Percentiles rank a stretch among this genome's conserved stretches.
phyloP scores from a whole-genome alignment of 495 filamentous ascomycete genomes.

The Neurospora discreta region DNA sequence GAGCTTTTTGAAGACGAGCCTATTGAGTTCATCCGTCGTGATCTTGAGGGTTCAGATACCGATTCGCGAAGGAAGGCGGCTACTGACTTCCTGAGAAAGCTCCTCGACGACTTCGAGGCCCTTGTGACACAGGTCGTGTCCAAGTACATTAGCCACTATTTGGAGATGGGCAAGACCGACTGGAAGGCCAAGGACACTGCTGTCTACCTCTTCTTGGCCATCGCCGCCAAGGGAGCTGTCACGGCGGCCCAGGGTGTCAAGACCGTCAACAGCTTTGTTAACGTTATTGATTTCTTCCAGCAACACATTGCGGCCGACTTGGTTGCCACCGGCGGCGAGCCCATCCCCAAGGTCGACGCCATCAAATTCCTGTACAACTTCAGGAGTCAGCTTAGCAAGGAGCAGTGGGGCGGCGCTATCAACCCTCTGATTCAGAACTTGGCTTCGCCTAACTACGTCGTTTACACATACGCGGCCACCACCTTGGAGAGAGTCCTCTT shows the following conservation, averaged over 20 bases:
- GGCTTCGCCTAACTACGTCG: constrained; percentile 77
- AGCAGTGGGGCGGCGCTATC: constrained; percentile 80
- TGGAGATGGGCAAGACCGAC: constrained; percentile 54
- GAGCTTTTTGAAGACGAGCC: constrained; percentile 98
- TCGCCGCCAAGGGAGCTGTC: constrained; percentile 79
- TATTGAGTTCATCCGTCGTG: constrained; percentile 93
- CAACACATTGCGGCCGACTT: constrained; percentile 79
- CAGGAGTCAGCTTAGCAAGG: constrained; percentile 75
- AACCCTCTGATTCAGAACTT: constrained; percentile 84
- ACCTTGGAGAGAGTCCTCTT: constrained; percentile 81
- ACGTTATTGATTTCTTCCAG: constrained; percentile 88
- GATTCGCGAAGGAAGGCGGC: constrained; percentile 86
- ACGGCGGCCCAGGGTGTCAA: constrained; percentile 81
- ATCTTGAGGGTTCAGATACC: constrained; percentile 91
- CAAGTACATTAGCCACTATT: constrained; percentile 73
- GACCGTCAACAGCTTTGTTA: constrained; percentile 70
- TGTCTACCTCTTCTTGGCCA: constrained; percentile 85
- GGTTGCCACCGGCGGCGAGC: constrained; percentile 51
- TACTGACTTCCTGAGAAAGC: constrained; percentile 80
- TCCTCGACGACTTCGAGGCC: constrained; percentile 78
- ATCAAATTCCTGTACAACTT: constrained; percentile 97
- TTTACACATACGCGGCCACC: constrained; percentile 95
- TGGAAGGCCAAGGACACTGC: constrained; percentile 98
- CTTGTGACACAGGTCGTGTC: constrained; percentile 72
- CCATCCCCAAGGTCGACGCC: constrained; percentile 90